A percentile compares a stretch with the other conserved stretches of the same genome.
Conservation (phyloP, 495 filamentous ascomycete genomes). For the Zalerion maritima region DNA sequence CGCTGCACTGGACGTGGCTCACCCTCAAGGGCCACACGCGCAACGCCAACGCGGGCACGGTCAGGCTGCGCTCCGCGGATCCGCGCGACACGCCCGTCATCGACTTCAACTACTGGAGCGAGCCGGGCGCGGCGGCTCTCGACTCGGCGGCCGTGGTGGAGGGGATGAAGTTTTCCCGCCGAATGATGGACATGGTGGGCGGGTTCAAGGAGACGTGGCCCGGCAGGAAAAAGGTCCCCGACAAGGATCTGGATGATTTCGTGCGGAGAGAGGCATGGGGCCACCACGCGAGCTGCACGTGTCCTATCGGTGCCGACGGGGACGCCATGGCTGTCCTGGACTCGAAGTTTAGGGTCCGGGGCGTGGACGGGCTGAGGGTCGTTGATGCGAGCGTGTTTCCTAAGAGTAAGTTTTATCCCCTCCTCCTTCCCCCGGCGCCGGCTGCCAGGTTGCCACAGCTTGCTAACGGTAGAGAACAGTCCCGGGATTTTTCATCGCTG, state of each 20-base stretch:
- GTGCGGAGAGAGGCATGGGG: conserved; percentile 31
- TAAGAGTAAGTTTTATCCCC: too few species aligned
- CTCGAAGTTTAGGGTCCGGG: conserved; percentile 31
- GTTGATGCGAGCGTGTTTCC: conserved; percentile 42
- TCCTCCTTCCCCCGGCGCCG: too few species aligned
- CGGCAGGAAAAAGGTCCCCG: conserved; percentile 18
- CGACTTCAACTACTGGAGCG: conserved; percentile 24
- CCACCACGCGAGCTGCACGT: conserved; percentile 35
- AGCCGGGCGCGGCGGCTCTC: conserved; percentile 8
- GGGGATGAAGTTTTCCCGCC: conserved; percentile 22
- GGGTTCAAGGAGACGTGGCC: conserved; percentile 27
- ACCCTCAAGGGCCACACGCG: conserved; percentile 20
- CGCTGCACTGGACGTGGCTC: conserved; percentile 22
- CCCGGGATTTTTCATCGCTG: conserved; percentile 38
- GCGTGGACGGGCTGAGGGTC: conserved; percentile 31
- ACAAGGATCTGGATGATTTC: conserved; percentile 20
- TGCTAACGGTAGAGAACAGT: too few species aligned
- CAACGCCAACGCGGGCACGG: conserved; percentile 24
- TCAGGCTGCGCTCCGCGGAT: conserved; percentile 22
- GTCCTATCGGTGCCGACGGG: conserved; percentile 29
- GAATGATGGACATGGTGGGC: conserved; percentile 20
- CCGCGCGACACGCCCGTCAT: conserved; percentile 28
- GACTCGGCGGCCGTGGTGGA: conserved; percentile 31
- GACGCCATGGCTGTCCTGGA: conserved; percentile 34
- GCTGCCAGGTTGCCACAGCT: too few species aligned